These are phyloP conservation scores for Otatea glauca DNA, from an alignment of 176 grass and related monocot genomes.

Conservation along the genomic window DNA sequence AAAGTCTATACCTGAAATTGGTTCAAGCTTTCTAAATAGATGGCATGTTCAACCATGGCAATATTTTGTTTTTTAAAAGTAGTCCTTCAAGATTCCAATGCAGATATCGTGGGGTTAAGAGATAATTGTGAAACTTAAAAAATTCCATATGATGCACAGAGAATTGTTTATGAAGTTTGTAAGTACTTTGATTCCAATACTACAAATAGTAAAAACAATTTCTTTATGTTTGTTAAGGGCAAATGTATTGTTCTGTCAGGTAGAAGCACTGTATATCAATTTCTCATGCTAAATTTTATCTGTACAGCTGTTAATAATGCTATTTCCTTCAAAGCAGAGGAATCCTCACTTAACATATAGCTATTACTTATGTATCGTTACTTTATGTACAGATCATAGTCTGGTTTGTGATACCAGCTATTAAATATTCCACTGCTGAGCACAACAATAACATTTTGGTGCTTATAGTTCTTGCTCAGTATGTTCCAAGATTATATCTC, in stretches of 20 bases:
- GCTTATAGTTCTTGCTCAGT: constrained; percentile 89
- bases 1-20: neutral
- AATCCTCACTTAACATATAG: neutral
- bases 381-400: constrained; percentile 75
- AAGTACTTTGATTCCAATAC: neutral
- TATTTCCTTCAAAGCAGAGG: constrained; percentile 3
- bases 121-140: neutral
- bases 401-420: constrained; percentile 90
- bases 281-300: constrained; percentile 20
- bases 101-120: constrained; percentile 10
- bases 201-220: neutral
- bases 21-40: neutral
- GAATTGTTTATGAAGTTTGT: neutral
- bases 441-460: constrained; percentile 96
- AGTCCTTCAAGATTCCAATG: neutral
- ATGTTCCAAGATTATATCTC: constrained; percentile 92
- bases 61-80: neutral
- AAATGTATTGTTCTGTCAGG: neutral
- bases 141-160: neutral
- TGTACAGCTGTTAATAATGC: neutral
- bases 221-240: neutral
- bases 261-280: constrained; percentile 10
- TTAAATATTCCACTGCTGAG: constrained; percentile 69
- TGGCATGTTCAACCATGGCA: neutral
- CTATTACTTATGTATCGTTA: constrained; percentile 45